Evolutionary conservation across 2,329 filamentous ascomycete species (phyloP).

Genomic region (Emergomyces orientalis): DNA sequence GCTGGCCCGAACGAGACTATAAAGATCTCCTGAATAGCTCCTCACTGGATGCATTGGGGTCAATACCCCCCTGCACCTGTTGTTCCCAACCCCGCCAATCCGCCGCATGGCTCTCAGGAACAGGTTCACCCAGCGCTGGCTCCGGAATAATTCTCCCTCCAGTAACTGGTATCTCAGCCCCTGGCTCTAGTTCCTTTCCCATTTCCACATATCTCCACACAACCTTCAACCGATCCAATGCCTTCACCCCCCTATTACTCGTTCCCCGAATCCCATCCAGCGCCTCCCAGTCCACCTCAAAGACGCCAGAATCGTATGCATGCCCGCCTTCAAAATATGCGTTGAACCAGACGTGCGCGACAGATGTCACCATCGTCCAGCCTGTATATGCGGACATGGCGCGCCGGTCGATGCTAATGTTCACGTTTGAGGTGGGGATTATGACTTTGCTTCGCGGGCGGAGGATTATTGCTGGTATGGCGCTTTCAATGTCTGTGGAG

Average conservation of each 20-base stretch:
- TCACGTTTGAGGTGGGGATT: slow-evolving; percentile 74
- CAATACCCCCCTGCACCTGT: slow-evolving; percentile 22
- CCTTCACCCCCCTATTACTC: slow-evolving; percentile 67
- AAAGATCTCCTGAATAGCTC: not conserved
- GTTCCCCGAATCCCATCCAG: slow-evolving; percentile 96
- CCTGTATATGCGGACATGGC: slow-evolving; percentile 67
- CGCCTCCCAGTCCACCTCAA: slow-evolving; percentile 61
- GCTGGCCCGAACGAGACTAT: no score
- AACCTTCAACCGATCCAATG: slow-evolving; percentile 72
- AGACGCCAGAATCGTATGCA: slow-evolving; percentile 60
- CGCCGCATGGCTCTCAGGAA: slow-evolving; percentile 59
- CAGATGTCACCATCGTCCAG: slow-evolving; percentile 80
- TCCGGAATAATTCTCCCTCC: slow-evolving; percentile 48
- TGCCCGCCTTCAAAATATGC: slow-evolving; percentile 79
- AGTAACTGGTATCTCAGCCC: slow-evolving; percentile 16
- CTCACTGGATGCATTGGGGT: not conserved
- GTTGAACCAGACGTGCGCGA: slow-evolving; percentile 97
- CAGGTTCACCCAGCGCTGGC: slow-evolving; percentile 56
- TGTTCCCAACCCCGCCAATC: slow-evolving; percentile 61
- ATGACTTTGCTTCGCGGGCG: slow-evolving; percentile 59
- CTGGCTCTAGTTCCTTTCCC: slow-evolving; percentile 17
- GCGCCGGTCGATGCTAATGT: slow-evolving; percentile 78
- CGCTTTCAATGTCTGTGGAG: slow-evolving; percentile 29
- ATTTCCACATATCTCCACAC: slow-evolving; percentile 58
- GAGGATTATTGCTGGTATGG: slow-evolving; percentile 68